Conservation (phyloP, 2,329 filamentous ascomycete genomes). For the Pseudopithomyces maydicus region DNA sequence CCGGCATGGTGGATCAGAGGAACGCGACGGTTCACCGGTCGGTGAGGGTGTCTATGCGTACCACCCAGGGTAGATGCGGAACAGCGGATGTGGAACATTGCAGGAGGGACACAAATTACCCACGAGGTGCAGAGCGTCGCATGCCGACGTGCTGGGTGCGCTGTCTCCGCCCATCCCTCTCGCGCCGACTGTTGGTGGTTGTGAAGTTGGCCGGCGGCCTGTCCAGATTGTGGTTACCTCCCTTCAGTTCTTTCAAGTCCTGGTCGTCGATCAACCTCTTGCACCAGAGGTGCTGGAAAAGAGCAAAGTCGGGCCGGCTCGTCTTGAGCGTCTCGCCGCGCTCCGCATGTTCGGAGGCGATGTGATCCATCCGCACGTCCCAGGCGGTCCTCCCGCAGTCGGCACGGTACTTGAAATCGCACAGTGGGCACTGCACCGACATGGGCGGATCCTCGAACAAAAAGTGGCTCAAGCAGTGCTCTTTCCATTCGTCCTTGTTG, state of each 20-base stretch:
- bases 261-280: slow-evolving; percentile 33
- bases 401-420: slow-evolving; percentile 23
- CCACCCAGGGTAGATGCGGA: too few relatives aligned
- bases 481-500: slow-evolving; percentile 28
- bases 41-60: slow-evolving; percentile 1
- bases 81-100: background rate
- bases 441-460: slow-evolving; percentile 28
- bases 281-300: slow-evolving; percentile 32
- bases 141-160: slow-evolving; percentile 11
- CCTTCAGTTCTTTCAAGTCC: slow-evolving; percentile 33
- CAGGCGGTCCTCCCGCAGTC: slow-evolving; percentile 23
- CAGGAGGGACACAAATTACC: background rate
- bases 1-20: background rate
- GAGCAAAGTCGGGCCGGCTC: slow-evolving; percentile 28
- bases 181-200: slow-evolving; percentile 13
- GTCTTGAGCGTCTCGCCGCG: slow-evolving; percentile 24
- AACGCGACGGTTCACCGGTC: slow-evolving; percentile 1
- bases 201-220: slow-evolving; percentile 18
- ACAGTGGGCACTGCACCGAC: slow-evolving; percentile 30
- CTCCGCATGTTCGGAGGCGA: slow-evolving; percentile 21
- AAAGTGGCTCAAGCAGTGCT: slow-evolving; percentile 32
- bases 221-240: slow-evolving; percentile 26
- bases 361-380: slow-evolving; percentile 30
- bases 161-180: slow-evolving; percentile 13
- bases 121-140: background rate